Base-by-base conservation (phyloP, 371 early-diverging fungal genomes). In the Cokeromyces recurvatus region DNA sequence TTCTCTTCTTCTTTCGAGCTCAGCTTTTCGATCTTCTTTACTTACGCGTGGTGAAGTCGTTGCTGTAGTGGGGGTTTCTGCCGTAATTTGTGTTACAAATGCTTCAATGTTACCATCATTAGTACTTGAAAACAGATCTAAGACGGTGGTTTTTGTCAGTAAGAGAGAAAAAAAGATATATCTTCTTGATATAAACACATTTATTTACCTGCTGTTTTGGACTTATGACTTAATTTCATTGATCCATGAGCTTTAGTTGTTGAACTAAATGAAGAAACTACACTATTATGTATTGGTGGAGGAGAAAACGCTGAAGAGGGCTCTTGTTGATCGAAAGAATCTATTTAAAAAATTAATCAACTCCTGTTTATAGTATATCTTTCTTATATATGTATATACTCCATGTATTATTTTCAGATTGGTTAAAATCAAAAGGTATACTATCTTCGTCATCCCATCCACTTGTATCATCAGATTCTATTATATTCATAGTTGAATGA, bases 1-100 rank as follows among this genome's bases (percentile, higher is more conserved):
- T 55, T 85, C 85, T 47, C 81, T 62, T 38, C 74, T 68, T 36
- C 77, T 62, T 10, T 80, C 85, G 32, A 77, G 50, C 38, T 80
- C 82, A 0, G 75, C 74, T 46, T 64, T 64, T 48, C 71, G 59
- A 22, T 78, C 76, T 20, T 75, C 76, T 53, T 79, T 79, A 21
- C 66, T 47, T 7, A 45, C 43, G 8, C 56, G 55, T 12, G 50
- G 43, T 32, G 50, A 22, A 16, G 58, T 34, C 19, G 59, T 19
- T 15, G 36, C 27, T 23, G 50, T 21, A 8, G 32, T 48, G 27
- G 11, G 27, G 20, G 32, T 32, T 12, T 41, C 35, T 22, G 20
- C 11, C 27, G 37, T 24, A 32, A 32, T 45, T n/a, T 46, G 46
- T 46, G 46, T 46, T 19, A 46, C 46, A 11, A 24, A 34, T 1